Conservation (phyloP, 345 rosid species). For the Draba incana region DNA sequence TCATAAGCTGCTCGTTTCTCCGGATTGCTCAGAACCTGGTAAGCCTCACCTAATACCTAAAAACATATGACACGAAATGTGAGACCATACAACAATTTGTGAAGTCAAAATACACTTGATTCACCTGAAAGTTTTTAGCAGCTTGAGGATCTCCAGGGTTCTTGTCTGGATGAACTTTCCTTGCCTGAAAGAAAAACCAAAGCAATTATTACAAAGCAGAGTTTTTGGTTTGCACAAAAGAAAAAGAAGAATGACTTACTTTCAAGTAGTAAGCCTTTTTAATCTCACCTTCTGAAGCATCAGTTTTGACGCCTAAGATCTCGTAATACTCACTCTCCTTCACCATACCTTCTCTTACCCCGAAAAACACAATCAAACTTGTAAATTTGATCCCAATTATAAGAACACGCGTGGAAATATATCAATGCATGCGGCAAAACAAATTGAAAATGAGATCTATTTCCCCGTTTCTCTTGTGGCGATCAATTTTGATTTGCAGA, state of each 20-base stretch:
- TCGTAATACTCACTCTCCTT: conserved; percentile 72
- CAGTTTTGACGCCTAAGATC: conserved; percentile 64
- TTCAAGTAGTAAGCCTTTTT: conserved; percentile 93
- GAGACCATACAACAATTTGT: neutral
- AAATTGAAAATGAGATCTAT: neutral
- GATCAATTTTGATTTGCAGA: conserved; percentile 7
- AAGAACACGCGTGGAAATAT: neutral
- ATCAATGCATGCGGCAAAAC: neutral
- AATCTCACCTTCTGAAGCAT: conserved; percentile 79
- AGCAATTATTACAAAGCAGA: too few species aligned
- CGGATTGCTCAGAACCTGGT: conserved; percentile 89
- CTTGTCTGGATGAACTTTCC: conserved; percentile 95
- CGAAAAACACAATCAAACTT: conserved; percentile 14
- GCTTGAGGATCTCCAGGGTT: conserved; percentile 91
- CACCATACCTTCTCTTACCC: conserved; percentile 50
- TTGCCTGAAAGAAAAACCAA: conserved; percentile 55
- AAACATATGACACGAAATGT: neutral
- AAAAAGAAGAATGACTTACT: conserved; percentile 42
- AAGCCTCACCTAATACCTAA: conserved; percentile 87
- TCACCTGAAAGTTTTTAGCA: conserved; percentile 88
- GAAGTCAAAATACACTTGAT: neutral
- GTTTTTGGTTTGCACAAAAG: neutral
- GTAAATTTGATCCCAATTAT: conserved; percentile 7
- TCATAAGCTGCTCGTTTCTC: conserved; percentile 85
- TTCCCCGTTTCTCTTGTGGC: conserved; percentile 8